These are phyloP conservation scores for Jaminaea rosea DNA, from an alignment of 1,284 basidiomycete species.

Conservation along the genomic window DNA sequence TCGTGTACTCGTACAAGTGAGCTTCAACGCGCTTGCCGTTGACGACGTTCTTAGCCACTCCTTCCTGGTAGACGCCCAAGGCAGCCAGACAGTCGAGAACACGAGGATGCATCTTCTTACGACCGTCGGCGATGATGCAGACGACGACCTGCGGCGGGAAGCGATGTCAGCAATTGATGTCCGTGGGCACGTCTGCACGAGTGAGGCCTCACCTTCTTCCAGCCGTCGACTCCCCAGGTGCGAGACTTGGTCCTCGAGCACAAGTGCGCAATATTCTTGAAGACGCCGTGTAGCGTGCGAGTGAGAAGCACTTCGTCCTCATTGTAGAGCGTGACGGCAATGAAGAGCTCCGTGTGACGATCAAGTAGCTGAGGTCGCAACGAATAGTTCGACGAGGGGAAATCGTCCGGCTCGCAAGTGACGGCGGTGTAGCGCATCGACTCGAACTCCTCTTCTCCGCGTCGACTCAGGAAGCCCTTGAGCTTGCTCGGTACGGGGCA, in stretches of 20 bases:
- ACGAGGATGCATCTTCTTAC: constrained; percentile 81
- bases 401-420: constrained; percentile 65
- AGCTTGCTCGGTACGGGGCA: constrained; percentile 46
- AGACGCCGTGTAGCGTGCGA: constrained; percentile 88
- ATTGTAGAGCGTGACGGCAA: constrained; percentile 74
- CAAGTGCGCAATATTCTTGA: constrained; percentile 56
- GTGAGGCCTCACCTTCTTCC: too few relatives aligned
- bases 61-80: constrained; percentile 56
- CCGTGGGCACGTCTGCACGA: too few relatives aligned
- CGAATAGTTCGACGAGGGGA: constrained; percentile 70
- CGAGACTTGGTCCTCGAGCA: constrained; percentile 87
- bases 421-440: constrained; percentile 54
- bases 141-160: too few relatives aligned
- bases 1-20: constrained; percentile 91
- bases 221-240: constrained; percentile 90
- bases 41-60: constrained; percentile 80
- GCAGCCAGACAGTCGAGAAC: constrained; percentile 71
- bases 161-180: too few relatives aligned
- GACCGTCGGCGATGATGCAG: constrained; percentile 80
- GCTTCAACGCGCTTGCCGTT: constrained; percentile 80
- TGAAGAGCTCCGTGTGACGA: constrained; percentile 77
- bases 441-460: constrained; percentile 72
- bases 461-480: constrained; percentile 62
- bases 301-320: constrained; percentile 90
- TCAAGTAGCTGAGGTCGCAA: constrained; percentile 71